Percentiles rank a stretch among this genome's conserved stretches.
Evolutionary conservation across 306 rosid genomes (phyloP).

Genomic region (Sicyos edulis): DNA sequence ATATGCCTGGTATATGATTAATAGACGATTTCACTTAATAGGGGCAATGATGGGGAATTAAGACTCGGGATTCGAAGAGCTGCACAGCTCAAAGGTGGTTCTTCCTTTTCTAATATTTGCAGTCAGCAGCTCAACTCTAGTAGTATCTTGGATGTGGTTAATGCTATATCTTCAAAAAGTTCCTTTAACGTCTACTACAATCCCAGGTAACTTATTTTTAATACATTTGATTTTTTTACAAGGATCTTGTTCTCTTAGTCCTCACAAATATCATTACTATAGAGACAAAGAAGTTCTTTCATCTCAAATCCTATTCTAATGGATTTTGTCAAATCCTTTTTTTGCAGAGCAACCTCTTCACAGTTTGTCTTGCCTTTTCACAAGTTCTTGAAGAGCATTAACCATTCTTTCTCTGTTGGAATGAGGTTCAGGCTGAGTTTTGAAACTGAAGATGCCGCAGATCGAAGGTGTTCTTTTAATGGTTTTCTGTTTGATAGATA

Average conservation of each 20-base stretch:
- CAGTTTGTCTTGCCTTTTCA: slow-evolving; percentile 69
- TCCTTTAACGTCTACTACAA: slow-evolving; percentile 67
- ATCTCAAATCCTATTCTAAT: not conserved
- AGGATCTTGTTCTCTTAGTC: not conserved
- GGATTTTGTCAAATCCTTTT: not conserved
- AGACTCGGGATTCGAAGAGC: slow-evolving; percentile 92
- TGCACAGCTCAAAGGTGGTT: slow-evolving; percentile 55
- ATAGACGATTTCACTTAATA: slow-evolving; percentile 21
- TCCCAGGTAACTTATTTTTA: slow-evolving; percentile 55
- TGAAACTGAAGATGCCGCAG: slow-evolving; percentile 86
- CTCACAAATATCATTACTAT: too few relatives aligned
- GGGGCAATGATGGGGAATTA: slow-evolving; percentile 89
- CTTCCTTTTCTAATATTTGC: slow-evolving; percentile 37
- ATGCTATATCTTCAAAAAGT: slow-evolving; percentile 51
- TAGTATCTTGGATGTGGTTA: slow-evolving; percentile 51
- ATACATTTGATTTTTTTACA: too few relatives aligned
- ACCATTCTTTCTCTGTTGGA: slow-evolving; percentile 62
- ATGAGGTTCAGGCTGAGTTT: slow-evolving; percentile 87
- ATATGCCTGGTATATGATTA: not conserved
- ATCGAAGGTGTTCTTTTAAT: slow-evolving; percentile 52
- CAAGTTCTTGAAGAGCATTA: slow-evolving; percentile 60
- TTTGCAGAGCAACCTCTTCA: slow-evolving; percentile 60
- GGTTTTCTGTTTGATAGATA: slow-evolving; percentile 7
- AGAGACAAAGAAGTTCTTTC: not conserved
- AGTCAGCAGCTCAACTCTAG: slow-evolving; percentile 51